Conservation (phyloP, 2,329 filamentous ascomycete genomes). For the Colletotrichum plurivorum region DNA sequence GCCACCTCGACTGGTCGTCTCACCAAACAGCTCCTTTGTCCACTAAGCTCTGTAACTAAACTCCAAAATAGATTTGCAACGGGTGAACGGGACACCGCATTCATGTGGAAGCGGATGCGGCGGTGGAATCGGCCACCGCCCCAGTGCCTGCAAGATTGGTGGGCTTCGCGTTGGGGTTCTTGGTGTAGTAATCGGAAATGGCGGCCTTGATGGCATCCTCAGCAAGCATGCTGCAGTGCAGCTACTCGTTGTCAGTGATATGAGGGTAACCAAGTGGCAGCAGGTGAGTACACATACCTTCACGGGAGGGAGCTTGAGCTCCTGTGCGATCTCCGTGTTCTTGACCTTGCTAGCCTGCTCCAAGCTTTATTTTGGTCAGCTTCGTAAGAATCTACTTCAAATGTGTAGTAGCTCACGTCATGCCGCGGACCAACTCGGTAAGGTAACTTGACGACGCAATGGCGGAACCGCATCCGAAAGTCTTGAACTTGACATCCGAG, state of each 20-base stretch:
- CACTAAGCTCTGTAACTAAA: constrained; percentile 1
- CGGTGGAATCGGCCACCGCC: constrained; percentile 64
- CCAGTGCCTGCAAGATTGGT: constrained; percentile 85
- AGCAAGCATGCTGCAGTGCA: constrained; percentile 93
- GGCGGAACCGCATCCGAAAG: constrained; percentile 93
- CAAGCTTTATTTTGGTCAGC: constrained; percentile 55
- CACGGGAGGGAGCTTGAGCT: constrained; percentile 89
- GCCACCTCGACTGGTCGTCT: too few species aligned
- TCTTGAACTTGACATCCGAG: constrained; percentile 97
- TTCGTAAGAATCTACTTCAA: neutral
- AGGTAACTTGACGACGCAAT: constrained; percentile 96
- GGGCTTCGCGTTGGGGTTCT: constrained; percentile 81
- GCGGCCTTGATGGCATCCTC: constrained; percentile 94
- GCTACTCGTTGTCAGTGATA: constrained; percentile 60
- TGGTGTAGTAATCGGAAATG: constrained; percentile 91
- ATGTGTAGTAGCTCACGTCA: constrained; percentile 69
- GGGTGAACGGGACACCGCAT: neutral
- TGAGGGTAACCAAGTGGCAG: too few species aligned
- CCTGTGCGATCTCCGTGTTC: constrained; percentile 98
- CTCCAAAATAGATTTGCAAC: constrained; percentile 22
- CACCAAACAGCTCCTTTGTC: too few species aligned
- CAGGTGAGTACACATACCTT: constrained; percentile 70
- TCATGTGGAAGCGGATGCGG: constrained; percentile 34
- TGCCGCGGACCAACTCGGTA: constrained; percentile 95
- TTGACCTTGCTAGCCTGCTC: constrained; percentile 93